These are phyloP conservation scores for Cladosporium sphaerospermum DNA, from an alignment of 2,329 filamentous ascomycete genomes.

Conservation along the genomic window DNA sequence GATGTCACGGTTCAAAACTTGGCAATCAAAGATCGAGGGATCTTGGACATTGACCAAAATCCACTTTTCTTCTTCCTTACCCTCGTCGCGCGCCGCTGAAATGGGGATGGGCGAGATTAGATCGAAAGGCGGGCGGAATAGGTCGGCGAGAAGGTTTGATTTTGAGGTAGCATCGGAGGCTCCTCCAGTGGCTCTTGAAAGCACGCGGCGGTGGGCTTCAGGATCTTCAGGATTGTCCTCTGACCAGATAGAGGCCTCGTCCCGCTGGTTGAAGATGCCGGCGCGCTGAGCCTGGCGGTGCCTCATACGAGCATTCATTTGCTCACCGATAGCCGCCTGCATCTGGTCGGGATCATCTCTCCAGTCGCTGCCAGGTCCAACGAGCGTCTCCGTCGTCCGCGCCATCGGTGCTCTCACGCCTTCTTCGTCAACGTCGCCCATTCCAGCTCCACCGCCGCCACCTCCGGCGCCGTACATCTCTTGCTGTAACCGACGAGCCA, in stretches of 20 bases:
- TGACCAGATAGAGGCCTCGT: conserved; percentile 52
- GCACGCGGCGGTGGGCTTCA: conserved; percentile 45
- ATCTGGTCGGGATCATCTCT: conserved; percentile 48
- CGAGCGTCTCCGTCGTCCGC: conserved; percentile 82
- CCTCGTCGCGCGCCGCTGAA: conserved; percentile 76
- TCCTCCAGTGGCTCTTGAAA: conserved; percentile 58
- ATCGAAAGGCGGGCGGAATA: conserved; percentile 89
- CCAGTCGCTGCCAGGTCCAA: conserved; percentile 62
- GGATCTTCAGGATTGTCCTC: conserved; percentile 44
- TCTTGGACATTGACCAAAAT: conserved; percentile 94
- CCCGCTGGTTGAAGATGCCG: conserved; percentile 67
- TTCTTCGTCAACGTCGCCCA: conserved; percentile 42
- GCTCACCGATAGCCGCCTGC: conserved; percentile 58
- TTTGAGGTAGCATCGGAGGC: conserved; percentile 62
- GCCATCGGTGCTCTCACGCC: conserved; percentile 84
- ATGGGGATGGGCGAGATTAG: conserved; percentile 75
- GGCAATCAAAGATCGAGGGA: conserved; percentile 86
- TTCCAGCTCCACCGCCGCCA: conserved; percentile 36
- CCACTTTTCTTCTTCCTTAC: conserved; percentile 88
- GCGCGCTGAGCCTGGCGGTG: conserved; percentile 16
- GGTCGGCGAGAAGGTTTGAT: conserved; percentile 73
- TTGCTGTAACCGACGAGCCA: conserved; percentile 86
- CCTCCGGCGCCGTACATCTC: conserved; percentile 66
- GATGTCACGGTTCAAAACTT: conserved; percentile 85
- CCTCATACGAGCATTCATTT: conserved; percentile 42